Percentiles rank a stretch among this genome's conserved stretches.
Evolutionary conservation across 352 stramenopile genomes (phyloP).

Genomic region (Elongisporangium prolatum): DNA sequence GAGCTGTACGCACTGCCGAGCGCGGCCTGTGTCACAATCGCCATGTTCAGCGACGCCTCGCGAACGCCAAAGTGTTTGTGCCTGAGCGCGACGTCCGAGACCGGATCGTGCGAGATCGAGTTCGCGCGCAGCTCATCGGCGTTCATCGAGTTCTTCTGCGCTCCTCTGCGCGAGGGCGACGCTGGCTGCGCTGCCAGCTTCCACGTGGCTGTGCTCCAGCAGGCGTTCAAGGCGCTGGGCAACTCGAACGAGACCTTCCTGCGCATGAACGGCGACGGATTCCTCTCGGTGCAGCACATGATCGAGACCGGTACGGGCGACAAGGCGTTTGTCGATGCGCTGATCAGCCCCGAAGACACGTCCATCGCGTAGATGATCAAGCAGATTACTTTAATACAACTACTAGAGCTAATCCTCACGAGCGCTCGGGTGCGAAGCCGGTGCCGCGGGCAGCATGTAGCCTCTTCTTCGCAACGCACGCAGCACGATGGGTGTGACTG

Average conservation of each 20-base stretch:
- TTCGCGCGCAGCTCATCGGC: conserved; percentile 63
- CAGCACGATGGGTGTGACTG: conserved; percentile 71
- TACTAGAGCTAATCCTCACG: not conserved
- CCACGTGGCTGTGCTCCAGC: conserved; percentile 76
- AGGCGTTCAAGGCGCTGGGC: conserved; percentile 71
- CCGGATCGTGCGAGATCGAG: conserved; percentile 75
- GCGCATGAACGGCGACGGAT: conserved; percentile 74
- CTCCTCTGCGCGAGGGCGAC: conserved; percentile 11
- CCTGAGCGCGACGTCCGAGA: conserved; percentile 67
- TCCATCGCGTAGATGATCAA: conserved; percentile 23
- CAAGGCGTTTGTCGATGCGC: conserved; percentile 74
- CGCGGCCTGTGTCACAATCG: conserved; percentile 70
- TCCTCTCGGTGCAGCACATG: conserved; percentile 84
- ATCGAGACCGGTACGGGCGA: conserved; percentile 61
- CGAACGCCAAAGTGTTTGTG: conserved; percentile 33
- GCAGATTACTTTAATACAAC: not conserved
- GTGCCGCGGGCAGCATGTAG: conserved; percentile 55
- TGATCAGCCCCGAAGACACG: conserved; percentile 77
- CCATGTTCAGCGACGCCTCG: conserved; percentile 37
- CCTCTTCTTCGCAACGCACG: conserved; percentile 60
- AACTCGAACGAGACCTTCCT: conserved; percentile 81
- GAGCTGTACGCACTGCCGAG: conserved; percentile 84
- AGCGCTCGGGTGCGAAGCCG: conserved; percentile 17
- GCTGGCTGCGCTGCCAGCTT: conserved; percentile 51
- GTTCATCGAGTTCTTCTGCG: conserved; percentile 82